Evolutionary conservation across 208 protist genomes (phyloP), one percentile per base, ranked within the genome.

Genomic region (Wallacemonas sp.): DNA sequence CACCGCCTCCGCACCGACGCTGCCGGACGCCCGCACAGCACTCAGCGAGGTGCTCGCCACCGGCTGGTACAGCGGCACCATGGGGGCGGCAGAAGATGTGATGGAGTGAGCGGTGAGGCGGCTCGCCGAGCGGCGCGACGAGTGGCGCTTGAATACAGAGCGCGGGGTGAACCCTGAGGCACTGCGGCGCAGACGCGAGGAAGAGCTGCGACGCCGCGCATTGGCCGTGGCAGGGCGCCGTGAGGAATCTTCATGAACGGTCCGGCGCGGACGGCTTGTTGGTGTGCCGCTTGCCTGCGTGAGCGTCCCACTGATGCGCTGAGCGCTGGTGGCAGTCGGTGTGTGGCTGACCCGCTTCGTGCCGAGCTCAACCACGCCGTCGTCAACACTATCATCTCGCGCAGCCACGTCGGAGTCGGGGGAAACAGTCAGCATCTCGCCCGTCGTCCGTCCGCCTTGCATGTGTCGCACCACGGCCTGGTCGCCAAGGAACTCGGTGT

Each of bases 401-500:
- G 52, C 29, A n/a, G 39, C 64, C 15, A 67, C 53, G 12, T 73
- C 72, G 6, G 78, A 72, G 46, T 76, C 68, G 1, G 76, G 68
- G 10, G 75, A 79, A 5, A 85, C 75, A 1, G 70, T 76, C 24
- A 85, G 57, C 13, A 75, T 34, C 34, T 66, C 71, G 37, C 17
- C 26, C 17, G 68, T 78, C n/a, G 55, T 42, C 0, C 63, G 73
- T 19, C 66, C 61, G 17, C 66, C 41, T 6, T 68, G 34, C 30
- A 58, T 52, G 33, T 78, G 42, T 10, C 50, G 59, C 21, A 53
- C 63, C n/a, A n/a, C 39, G 17, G 70, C 58, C 33, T 83, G 78
- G 13, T 92, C 88, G 37, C 81, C 86, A 29, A 95, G 63, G 39
- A 86, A 92, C 66, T 90, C 66, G 4, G 73, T 77, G 55, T 90